Conservation (phyloP, 176 grass and related monocot species). For the Coix lacrymajobi region DNA sequence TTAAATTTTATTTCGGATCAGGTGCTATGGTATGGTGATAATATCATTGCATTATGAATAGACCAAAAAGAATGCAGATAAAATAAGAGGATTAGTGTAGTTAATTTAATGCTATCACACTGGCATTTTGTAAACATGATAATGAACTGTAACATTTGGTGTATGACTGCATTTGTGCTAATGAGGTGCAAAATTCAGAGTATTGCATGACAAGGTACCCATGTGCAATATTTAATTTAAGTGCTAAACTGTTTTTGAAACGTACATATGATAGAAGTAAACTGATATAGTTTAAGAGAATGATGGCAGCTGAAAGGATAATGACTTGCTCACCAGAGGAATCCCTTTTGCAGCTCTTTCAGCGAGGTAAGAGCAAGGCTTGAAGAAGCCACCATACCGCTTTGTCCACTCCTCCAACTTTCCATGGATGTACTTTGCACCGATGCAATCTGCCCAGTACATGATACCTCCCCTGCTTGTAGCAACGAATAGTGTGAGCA, state of each 20-base stretch:
- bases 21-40: neutral
- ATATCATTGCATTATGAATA: neutral
- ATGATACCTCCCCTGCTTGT: slow-evolving; percentile 77
- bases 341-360: slow-evolving; percentile 80
- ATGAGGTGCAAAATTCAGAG: neutral
- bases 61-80: neutral
- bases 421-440: slow-evolving; percentile 66
- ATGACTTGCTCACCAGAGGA: slow-evolving; percentile 58
- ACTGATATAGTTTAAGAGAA: neutral
- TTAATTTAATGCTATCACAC: neutral
- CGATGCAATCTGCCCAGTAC: slow-evolving; percentile 79
- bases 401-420: slow-evolving; percentile 79
- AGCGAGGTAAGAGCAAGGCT: slow-evolving; percentile 72
- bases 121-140: neutral
- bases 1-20: slow-evolving; percentile 7
- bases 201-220: neutral
- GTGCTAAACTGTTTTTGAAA: neutral
- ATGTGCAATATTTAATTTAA: neutral
- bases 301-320: neutral
- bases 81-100: neutral
- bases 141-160: neutral
- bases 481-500: neutral
- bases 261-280: neutral
- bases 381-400: slow-evolving; percentile 64
- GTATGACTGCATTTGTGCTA: neutral